Base-by-base conservation (phyloP, 2,329 filamentous ascomycete species). In the Didymella pinodella region DNA sequence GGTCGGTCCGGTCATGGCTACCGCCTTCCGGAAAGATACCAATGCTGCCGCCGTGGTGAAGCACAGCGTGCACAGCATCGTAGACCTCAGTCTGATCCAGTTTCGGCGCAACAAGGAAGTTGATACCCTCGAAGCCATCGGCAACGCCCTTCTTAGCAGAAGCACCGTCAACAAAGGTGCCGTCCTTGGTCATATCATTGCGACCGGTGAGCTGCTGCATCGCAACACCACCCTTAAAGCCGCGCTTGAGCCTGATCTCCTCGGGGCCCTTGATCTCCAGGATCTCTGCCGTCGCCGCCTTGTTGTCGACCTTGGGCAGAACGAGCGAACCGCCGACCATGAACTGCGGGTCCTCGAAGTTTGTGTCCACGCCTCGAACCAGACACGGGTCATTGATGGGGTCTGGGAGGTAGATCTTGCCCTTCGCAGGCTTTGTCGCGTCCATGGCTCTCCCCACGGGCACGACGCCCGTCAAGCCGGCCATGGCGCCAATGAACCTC, bases 1-100 rank as follows among this genome's bases (percentile, higher is more conserved):
- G 84, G 74, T 96, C 92, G 0, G 94, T 93, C 62, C 94, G 89
- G 77, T 98, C 94, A 78, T 98, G 94, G 75, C 93, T 97, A 71
- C 94, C 94, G 66, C 94, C 94, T 79, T 99, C 94, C 2, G 94
- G 94, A 77, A 98, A 99, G 72, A 99, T 97, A 63, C 94, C 95
- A 54, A 98, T 91, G 74, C 93, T 97, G 18, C 93, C 94, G 46
- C 92, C 93, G 38, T 86, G 85, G 65, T 89, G 88, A 32, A 99
- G 84, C 29, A 92, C 88, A 65, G 89, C 86, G 77, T 97, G 97
- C 16, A 99, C 94, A 20, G 92, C 91, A 75, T 97, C 88, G 79
- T 98, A 98, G 28, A 98, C 94, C 67, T 92, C 87, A 29, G 90
- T 93, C 80, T 98, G 94, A 75, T 98, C 93, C 41, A 97, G 93